A percentile compares a stretch with the other conserved stretches of the same genome.
Evolutionary conservation across 2,329 filamentous ascomycete genomes (phyloP).

Genomic region (Ophiognomonia clavigignenti-juglandacearum): DNA sequence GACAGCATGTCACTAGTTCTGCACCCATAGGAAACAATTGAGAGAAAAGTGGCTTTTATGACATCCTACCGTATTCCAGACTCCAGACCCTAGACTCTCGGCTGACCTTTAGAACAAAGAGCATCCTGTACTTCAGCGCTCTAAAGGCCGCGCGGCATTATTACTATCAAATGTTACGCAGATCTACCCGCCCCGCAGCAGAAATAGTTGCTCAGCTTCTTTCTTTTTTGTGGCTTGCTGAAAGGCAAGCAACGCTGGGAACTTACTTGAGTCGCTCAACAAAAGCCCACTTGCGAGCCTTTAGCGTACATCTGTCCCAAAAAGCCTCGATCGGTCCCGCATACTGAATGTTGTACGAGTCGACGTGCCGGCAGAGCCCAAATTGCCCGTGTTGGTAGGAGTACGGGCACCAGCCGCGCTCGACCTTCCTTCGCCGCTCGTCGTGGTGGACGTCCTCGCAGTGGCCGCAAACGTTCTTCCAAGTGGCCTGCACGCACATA

Average conservation of each 20-base stretch:
- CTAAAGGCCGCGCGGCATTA: not conserved
- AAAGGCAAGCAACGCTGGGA: not conserved
- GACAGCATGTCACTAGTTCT: too few species aligned
- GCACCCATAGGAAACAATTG: too few species aligned
- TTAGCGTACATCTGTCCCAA: not conserved
- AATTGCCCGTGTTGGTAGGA: not conserved
- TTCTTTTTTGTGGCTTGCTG: not conserved
- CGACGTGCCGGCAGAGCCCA: not conserved
- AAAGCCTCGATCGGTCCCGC: not conserved
- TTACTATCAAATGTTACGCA: not conserved
- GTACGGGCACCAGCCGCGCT: constrained; percentile 3
- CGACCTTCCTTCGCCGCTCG: constrained; percentile 1
- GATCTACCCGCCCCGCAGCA: too few species aligned
- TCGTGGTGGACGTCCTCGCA: not conserved
- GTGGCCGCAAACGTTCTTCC: constrained; percentile 2
- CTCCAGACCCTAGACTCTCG: too few species aligned
- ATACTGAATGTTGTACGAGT: not conserved
- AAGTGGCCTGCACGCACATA: constrained; percentile 3
- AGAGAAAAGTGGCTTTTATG: too few species aligned
- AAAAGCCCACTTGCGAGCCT: not conserved
- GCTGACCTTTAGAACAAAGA: not conserved
- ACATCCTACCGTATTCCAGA: too few species aligned
- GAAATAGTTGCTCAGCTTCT: too few species aligned
- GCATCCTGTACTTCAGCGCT: not conserved
- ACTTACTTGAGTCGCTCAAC: constrained; percentile 1